phyloP scores from a whole-genome alignment of 2,329 filamentous ascomycete genomes.

The Neofusicoccum parvum region DNA sequence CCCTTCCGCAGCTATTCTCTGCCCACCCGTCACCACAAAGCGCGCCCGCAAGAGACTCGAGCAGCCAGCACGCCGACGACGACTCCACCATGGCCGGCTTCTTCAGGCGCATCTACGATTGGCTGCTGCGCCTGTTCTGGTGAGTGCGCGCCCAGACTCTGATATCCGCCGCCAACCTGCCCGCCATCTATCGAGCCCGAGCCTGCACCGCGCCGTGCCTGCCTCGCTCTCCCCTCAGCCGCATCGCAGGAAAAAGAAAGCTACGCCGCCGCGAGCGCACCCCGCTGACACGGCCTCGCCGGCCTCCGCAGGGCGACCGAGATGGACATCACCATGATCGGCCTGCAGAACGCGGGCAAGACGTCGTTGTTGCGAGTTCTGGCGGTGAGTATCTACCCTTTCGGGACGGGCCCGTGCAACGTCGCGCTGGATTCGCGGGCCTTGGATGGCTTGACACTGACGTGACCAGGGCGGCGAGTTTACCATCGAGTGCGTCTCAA shows the following conservation, averaged over 20 bases:
- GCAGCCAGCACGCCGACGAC: not conserved
- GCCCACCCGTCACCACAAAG: not conserved
- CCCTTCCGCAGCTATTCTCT: slow-evolving; percentile 18
- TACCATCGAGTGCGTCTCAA: slow-evolving; percentile 82
- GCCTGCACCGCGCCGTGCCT: not conserved
- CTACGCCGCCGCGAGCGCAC: not conserved
- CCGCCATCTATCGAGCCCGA: not conserved
- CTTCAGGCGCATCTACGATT: slow-evolving; percentile 96
- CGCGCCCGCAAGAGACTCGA: not conserved
- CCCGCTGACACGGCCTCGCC: slow-evolving; percentile 28
- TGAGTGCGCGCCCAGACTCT: slow-evolving; percentile 51
- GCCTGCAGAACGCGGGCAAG: slow-evolving; percentile 96
- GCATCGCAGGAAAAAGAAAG: not conserved
- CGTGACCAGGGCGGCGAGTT: slow-evolving; percentile 85
- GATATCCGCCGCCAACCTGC: slow-evolving; percentile 18
- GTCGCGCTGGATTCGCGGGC: slow-evolving; percentile 23
- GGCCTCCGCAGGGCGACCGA: slow-evolving; percentile 77
- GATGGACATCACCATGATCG: slow-evolving; percentile 99
- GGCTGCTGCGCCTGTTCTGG: slow-evolving; percentile 97
- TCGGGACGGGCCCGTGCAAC: slow-evolving; percentile 35
- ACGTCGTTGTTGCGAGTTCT: slow-evolving; percentile 91
- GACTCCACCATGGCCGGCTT: slow-evolving; percentile 76
- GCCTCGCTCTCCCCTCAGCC: slow-evolving; percentile 6
- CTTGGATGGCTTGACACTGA: slow-evolving; percentile 13
- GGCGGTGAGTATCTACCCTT: slow-evolving; percentile 69